A percentile compares a stretch with the other conserved stretches of the same genome.
Evolutionary conservation across 2,329 filamentous ascomycete species (phyloP).

Genomic region (Pezizomycotina sp.): DNA sequence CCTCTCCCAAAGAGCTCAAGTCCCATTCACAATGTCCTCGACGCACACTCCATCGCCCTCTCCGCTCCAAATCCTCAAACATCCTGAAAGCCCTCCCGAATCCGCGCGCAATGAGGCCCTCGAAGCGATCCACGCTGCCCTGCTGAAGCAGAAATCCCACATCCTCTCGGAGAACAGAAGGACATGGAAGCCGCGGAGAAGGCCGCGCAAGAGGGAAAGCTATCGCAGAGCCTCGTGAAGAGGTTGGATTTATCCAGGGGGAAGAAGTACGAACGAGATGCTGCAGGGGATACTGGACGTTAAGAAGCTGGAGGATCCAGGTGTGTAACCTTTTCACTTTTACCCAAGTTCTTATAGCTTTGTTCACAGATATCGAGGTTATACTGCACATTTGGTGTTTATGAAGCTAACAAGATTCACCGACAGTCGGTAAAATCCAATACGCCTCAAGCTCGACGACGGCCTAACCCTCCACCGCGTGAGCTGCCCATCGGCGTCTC

Average conservation of each 20-base stretch:
- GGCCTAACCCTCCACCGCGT: slow-evolving; percentile 71
- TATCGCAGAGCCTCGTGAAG: slow-evolving; percentile 65
- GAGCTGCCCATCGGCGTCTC: slow-evolving; percentile 81
- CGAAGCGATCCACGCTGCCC: slow-evolving; percentile 63
- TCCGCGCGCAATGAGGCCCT: slow-evolving; percentile 69
- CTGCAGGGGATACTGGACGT: slow-evolving; percentile 87
- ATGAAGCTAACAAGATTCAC: slow-evolving; percentile 11
- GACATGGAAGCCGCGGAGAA: slow-evolving; percentile 61
- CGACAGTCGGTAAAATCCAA: slow-evolving; percentile 62
- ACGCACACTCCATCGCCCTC: slow-evolving; percentile 56
- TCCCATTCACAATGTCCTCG: slow-evolving; percentile 78
- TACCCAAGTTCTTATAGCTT: not conserved
- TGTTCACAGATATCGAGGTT: slow-evolving; percentile 3
- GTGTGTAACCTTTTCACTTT: slow-evolving; percentile 36
- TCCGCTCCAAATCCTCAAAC: slow-evolving; percentile 64
- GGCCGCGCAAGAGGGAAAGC: slow-evolving; percentile 55
- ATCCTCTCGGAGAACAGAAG: slow-evolving; percentile 73
- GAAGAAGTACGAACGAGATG: slow-evolving; percentile 97
- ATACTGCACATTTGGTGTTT: slow-evolving; percentile 4
- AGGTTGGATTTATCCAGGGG: slow-evolving; percentile 69
- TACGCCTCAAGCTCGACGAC: slow-evolving; percentile 72
- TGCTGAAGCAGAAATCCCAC: slow-evolving; percentile 49
- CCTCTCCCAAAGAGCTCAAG: slow-evolving; percentile 34
- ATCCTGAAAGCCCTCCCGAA: slow-evolving; percentile 64
- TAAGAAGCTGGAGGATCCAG: slow-evolving; percentile 63